Evolutionary conservation across 2,329 filamentous ascomycete genomes (phyloP).

Genomic region (Tolypocladium nubicola): DNA sequence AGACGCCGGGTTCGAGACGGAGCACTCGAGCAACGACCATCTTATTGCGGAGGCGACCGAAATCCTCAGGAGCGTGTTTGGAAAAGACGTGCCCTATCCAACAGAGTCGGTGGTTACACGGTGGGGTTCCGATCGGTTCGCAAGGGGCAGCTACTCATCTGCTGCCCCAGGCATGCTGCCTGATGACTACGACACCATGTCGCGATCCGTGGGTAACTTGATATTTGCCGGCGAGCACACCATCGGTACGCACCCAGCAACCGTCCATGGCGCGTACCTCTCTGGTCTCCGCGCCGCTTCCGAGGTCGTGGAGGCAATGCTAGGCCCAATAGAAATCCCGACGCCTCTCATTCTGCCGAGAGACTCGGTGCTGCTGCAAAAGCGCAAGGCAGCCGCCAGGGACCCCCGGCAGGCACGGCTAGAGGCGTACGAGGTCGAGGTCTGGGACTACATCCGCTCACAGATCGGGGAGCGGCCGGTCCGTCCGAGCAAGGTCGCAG

Average conservation of each 20-base stretch:
- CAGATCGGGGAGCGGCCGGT: conserved; percentile 65
- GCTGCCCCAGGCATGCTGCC: conserved; percentile 72
- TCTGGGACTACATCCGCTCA: conserved; percentile 39
- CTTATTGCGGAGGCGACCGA: conserved; percentile 73
- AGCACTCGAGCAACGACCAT: conserved; percentile 61
- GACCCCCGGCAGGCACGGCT: conserved; percentile 41
- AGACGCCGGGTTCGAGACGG: conserved; percentile 82
- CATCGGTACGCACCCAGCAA: conserved; percentile 89
- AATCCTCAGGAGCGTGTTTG: conserved; percentile 69
- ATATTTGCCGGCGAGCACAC: conserved; percentile 97
- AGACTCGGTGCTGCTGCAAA: conserved; percentile 37
- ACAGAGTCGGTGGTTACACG: conserved; percentile 81
- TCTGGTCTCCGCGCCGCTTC: conserved; percentile 84
- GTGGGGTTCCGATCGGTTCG: conserved; percentile 85
- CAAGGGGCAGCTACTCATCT: conserved; percentile 92
- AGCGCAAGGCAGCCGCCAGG: conserved; percentile 42
- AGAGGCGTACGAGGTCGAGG: conserved; percentile 45
- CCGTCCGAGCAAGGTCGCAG: conserved; percentile 60
- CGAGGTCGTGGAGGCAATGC: conserved; percentile 69
- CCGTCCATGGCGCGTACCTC: conserved; percentile 91
- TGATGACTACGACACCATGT: conserved; percentile 90
- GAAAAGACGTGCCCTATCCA: conserved; percentile 60
- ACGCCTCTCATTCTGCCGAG: conserved; percentile 63
- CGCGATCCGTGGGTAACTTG: conserved; percentile 70
- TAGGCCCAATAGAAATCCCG: conserved; percentile 72